Conservation (phyloP, 2,329 filamentous ascomycete species). For the Calonectria pauciramosa region DNA sequence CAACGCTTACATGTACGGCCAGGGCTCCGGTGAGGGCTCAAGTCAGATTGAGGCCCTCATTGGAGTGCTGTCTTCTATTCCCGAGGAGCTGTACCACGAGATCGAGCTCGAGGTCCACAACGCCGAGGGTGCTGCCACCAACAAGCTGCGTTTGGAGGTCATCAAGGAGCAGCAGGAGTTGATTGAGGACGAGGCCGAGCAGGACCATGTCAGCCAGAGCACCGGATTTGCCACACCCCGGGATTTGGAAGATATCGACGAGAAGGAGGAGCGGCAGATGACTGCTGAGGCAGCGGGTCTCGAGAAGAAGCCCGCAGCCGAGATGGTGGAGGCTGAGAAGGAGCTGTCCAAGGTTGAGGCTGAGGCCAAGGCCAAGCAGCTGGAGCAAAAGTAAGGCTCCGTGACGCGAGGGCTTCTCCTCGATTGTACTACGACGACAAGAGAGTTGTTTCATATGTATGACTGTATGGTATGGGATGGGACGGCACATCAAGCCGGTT, state of each 20-base stretch:
- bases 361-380: constrained; percentile 49
- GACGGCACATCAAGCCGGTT: constrained; percentile 31
- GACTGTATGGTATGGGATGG: constrained; percentile 48
- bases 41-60: constrained; percentile 94
- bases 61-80: constrained; percentile 92
- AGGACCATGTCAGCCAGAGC: constrained; percentile 85
- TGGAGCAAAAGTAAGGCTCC: constrained; percentile 48
- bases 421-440: constrained; percentile 42
- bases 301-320: constrained; percentile 63
- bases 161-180: constrained; percentile 98
- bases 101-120: constrained; percentile 98
- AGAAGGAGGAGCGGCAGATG: constrained; percentile 82
- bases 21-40: constrained; percentile 88
- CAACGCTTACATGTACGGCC: constrained; percentile 97
- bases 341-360: constrained; percentile 55
- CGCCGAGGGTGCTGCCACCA: constrained; percentile 95
- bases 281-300: constrained; percentile 63
- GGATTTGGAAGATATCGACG: constrained; percentile 93
- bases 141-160: constrained; percentile 98
- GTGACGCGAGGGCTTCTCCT: constrained; percentile 19
- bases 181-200: constrained; percentile 96
- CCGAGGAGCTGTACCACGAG: constrained; percentile 99
- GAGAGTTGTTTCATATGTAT: constrained; percentile 49
- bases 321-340: constrained; percentile 69
- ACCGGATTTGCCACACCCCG: constrained; percentile 81